Evolutionary conservation across 306 rosid genomes (phyloP), one percentile per base, ranked within the genome.

Genomic region (Ziziphus jujuba): DNA sequence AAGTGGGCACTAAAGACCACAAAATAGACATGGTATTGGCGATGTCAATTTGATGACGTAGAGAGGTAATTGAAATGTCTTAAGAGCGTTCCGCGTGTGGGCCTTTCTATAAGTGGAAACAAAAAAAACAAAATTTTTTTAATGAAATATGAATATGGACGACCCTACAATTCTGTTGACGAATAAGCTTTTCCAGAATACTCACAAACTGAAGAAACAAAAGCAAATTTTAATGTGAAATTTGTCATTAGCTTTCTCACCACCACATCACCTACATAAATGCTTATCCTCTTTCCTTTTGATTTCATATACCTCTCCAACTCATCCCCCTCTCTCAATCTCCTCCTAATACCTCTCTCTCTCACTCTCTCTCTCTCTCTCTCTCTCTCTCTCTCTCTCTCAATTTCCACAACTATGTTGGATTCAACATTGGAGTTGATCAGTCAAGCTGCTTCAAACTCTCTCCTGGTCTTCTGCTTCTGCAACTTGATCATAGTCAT

Each of bases 401-500:
- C 59, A 60, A 11, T 59, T 21, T 67, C 61, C 58, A 56, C 22
- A 66, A 60, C 53, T 64, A 87, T 89, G 96, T 78, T 84, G 0
- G 79, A 54, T 73, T 79, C 79, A 34, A 33, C 71, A 23, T 2
- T 83, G 35, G 89, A 90, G 45, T 57, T 77, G 58, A 64, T 87
- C 62, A 69, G 75, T 65, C 84, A 69, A 56, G 85, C 80, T 61
- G 77, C 85, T 79, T 85, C 93, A 21, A 89, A 77, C 75, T 77
- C 90, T 9, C 61, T 77, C 6, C 66, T 89, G 72, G 57, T 85
- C 49, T 85, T 87, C 79, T 87, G 93, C 24, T 83, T 87, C 72
- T 87, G 84, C 77, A 82, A 83, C 79, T 73, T 87, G 79, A 83
- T 87, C 82, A 81, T 87, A 36, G 81, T 74, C 28, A 75, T 80